Evolutionary conservation across 2,329 filamentous ascomycete genomes (phyloP).

Genomic region (Epichloe scottii): DNA sequence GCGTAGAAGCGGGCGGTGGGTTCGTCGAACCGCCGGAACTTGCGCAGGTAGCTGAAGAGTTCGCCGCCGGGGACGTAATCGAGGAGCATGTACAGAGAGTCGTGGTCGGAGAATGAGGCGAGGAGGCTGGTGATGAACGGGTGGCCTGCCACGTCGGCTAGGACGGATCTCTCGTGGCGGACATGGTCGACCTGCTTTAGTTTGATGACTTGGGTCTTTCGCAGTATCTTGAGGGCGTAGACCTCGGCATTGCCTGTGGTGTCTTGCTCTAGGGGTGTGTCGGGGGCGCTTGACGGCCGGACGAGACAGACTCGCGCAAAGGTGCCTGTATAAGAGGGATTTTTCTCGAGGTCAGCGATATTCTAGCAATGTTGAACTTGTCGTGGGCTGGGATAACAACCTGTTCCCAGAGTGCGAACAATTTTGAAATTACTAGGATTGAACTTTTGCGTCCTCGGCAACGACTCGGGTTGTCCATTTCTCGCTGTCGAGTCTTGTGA

Average conservation of each 20-base stretch:
- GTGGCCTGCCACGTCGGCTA: conserved; percentile 65
- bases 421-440: conserved; percentile 50
- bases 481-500: background rate
- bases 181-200: conserved; percentile 83
- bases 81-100: conserved; percentile 72
- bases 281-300: conserved; percentile 41
- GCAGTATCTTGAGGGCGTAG: conserved; percentile 72
- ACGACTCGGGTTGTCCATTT: conserved; percentile 7
- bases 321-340: conserved; percentile 39
- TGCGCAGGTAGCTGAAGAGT: conserved; percentile 70
- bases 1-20: conserved; percentile 69
- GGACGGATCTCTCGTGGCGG: conserved; percentile 67
- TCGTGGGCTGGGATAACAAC: conserved; percentile 21
- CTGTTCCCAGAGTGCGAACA: conserved; percentile 65
- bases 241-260: conserved; percentile 32
- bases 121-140: conserved; percentile 74
- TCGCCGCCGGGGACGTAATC: conserved; percentile 77
- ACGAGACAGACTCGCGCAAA: conserved; percentile 77
- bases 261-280: conserved; percentile 20
- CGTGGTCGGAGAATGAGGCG: conserved; percentile 66
- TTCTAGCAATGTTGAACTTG: background rate
- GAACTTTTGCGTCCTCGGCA: conserved; percentile 18
- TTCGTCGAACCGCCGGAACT: conserved; percentile 68
- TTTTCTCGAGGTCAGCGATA: background rate
- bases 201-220: conserved; percentile 61